Evolutionary conservation across 1,284 basidiomycete species (phyloP).

Genomic region (Sanghuangporus weigelae): DNA sequence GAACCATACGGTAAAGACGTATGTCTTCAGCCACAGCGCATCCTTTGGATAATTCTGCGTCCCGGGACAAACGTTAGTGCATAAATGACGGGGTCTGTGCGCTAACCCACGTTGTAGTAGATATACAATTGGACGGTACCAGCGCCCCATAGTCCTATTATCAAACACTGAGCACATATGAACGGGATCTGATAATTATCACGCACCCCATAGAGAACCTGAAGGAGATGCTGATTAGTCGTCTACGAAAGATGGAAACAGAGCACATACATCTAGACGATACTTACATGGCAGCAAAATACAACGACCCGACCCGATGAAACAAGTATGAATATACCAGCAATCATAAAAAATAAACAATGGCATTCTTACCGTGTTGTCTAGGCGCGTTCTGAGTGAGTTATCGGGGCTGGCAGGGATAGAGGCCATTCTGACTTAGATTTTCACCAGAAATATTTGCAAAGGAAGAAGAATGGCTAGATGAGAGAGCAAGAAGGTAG

Average conservation of each 20-base stretch:
- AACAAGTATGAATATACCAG: not conserved
- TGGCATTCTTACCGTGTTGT: not conserved
- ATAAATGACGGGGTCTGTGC: not conserved
- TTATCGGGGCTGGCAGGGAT: too few relatives aligned
- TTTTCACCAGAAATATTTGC: too few relatives aligned
- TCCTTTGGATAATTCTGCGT: constrained; percentile 8
- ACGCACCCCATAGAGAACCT: constrained; percentile 16
- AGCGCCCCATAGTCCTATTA: constrained; percentile 14
- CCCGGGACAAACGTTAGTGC: not conserved
- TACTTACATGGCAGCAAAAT: constrained; percentile 12
- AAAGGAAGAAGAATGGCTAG: too few relatives aligned
- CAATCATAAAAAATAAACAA: not conserved
- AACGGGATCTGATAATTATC: not conserved
- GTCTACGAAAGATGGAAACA: too few relatives aligned
- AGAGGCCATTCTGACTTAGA: too few relatives aligned
- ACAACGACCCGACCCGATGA: constrained; percentile 10
- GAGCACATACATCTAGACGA: not conserved
- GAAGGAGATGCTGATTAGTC: not conserved
- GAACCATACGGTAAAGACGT: constrained; percentile 9
- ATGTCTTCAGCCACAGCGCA: constrained; percentile 2
- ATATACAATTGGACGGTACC: constrained; percentile 14
- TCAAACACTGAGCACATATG: not conserved
- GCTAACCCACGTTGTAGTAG: constrained; percentile 11
- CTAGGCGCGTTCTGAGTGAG: too few relatives aligned
- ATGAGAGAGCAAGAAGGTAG: too few relatives aligned